These are phyloP conservation scores for Crassisporium funariophilum DNA, from an alignment of 768 basidiomycete genomes.

Conservation along the genomic window DNA sequence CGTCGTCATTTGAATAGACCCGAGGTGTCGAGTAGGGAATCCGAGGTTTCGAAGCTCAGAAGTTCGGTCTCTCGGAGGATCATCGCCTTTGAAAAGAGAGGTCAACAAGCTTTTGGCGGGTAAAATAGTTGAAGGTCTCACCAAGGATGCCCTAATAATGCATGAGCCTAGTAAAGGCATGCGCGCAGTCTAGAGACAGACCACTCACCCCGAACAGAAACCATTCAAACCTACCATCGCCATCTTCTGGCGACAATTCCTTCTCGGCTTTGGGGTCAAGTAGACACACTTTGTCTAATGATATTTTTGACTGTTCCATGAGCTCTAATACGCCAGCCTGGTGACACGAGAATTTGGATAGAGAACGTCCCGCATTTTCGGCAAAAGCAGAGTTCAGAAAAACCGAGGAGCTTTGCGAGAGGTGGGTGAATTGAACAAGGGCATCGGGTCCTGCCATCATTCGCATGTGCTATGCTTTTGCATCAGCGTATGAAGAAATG, in stretches of 20 bases:
- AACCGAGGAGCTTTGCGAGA: constrained; percentile 69
- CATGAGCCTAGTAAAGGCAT: constrained; percentile 1
- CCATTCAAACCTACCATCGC: constrained; percentile 73
- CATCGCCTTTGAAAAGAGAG: constrained; percentile 64
- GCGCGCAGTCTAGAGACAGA: not conserved
- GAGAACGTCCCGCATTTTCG: constrained; percentile 13
- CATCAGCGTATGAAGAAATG: not conserved
- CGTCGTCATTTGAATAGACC: constrained; percentile 95
- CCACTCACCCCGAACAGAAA: constrained; percentile 86
- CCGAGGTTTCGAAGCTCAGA: constrained; percentile 83
- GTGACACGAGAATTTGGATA: constrained; percentile 48
- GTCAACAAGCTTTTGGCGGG: no score
- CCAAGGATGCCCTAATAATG: constrained; percentile 37
- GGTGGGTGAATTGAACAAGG: constrained; percentile 80
- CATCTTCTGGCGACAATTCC: constrained; percentile 75
- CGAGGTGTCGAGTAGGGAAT: constrained; percentile 85
- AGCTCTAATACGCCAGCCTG: constrained; percentile 57
- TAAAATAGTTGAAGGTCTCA: no score
- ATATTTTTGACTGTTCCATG: constrained; percentile 45
- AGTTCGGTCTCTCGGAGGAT: constrained; percentile 94
- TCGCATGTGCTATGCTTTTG: constrained; percentile 72
- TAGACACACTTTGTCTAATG: constrained; percentile 74
- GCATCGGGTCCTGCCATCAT: constrained; percentile 66
- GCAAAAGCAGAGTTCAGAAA: constrained; percentile 47
- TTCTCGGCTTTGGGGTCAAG: constrained; percentile 88